Conservation (phyloP, 192 early-diverging fungal genomes). For the Coemansia sp. region DNA sequence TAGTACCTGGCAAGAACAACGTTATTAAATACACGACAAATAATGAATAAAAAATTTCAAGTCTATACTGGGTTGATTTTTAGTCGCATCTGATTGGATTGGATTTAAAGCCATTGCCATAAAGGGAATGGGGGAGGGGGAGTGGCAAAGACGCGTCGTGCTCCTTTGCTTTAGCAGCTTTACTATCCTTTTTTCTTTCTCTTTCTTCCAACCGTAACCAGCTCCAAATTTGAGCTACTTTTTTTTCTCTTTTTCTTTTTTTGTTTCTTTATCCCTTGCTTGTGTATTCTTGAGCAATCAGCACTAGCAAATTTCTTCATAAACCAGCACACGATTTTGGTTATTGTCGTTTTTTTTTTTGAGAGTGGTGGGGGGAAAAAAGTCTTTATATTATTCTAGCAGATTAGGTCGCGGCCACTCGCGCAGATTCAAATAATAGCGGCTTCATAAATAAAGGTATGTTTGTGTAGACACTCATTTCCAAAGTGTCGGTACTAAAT, state of each 20-base stretch:
- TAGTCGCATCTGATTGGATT: too few relatives aligned
- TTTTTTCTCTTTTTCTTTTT: conserved; percentile 7
- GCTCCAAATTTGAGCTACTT: conserved; percentile 5
- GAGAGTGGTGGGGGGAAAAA: too few relatives aligned
- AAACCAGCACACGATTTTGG: too few relatives aligned
- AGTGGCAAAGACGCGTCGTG: conserved; percentile 9
- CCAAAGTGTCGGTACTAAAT: conserved; percentile 15
- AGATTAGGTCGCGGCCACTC: too few relatives aligned
- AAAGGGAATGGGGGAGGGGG: neutral
- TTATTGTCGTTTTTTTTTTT: too few relatives aligned
- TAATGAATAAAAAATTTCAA: neutral
- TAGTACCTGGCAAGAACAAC: conserved; percentile 51
- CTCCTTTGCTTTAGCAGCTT: neutral
- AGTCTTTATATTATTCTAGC: too few relatives aligned
- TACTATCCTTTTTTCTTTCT: conserved; percentile 5
- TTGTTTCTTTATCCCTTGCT: neutral
- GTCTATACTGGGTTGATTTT: too few relatives aligned
- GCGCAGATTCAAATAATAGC: too few relatives aligned
- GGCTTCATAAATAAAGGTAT: too few relatives aligned
- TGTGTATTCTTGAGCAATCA: neutral
- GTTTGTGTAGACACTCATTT: neutral
- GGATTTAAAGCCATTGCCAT: neutral
- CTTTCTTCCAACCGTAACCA: neutral
- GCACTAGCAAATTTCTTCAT: too few relatives aligned
- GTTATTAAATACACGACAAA: conserved; percentile 27